phyloP scores from a whole-genome alignment of 2,329 filamentous ascomycete species.

The Fusarium zealandicum region DNA sequence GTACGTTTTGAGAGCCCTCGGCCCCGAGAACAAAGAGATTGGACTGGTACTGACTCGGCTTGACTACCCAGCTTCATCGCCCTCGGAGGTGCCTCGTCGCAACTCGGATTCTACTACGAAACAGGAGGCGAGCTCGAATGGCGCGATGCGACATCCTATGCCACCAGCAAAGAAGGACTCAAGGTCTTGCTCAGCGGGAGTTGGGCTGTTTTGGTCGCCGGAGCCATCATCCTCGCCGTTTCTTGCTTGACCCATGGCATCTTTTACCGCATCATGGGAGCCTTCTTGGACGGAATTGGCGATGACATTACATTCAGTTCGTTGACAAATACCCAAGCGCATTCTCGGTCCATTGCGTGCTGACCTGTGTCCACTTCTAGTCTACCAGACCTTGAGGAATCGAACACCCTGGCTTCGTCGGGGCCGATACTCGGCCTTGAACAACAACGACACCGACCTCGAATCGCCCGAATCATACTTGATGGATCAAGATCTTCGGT shows the following conservation, averaged over 20 bases:
- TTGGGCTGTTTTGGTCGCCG: constrained; percentile 36
- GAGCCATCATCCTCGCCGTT: constrained; percentile 33
- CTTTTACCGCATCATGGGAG: constrained; percentile 35
- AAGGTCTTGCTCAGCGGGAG: constrained; percentile 45
- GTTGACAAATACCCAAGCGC: background rate
- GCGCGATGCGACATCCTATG: constrained; percentile 43
- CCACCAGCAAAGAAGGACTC: constrained; percentile 42
- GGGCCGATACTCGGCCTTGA: constrained; percentile 29
- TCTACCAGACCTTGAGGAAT: constrained; percentile 25
- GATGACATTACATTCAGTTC: constrained; percentile 27
- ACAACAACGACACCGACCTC: constrained; percentile 21
- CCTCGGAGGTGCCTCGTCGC: constrained; percentile 41
- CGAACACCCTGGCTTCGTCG: constrained; percentile 24
- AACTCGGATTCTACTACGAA: constrained; percentile 44
- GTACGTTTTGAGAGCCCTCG: constrained; percentile 30
- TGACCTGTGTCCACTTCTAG: constrained; percentile 12
- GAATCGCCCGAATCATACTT: constrained; percentile 35
- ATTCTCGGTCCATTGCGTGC: background rate
- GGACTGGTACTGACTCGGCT: constrained; percentile 18
- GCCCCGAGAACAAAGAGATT: background rate
- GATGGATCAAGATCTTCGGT: constrained; percentile 26
- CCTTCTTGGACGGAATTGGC: constrained; percentile 28
- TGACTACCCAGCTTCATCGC: constrained; percentile 35
- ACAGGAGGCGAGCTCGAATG: constrained; percentile 46
- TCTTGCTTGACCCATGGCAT: constrained; percentile 36